Evolutionary conservation across 768 basidiomycete genomes (phyloP), one percentile per base, ranked within the genome.

Genomic region (Phanerodontia chrysosporium): DNA sequence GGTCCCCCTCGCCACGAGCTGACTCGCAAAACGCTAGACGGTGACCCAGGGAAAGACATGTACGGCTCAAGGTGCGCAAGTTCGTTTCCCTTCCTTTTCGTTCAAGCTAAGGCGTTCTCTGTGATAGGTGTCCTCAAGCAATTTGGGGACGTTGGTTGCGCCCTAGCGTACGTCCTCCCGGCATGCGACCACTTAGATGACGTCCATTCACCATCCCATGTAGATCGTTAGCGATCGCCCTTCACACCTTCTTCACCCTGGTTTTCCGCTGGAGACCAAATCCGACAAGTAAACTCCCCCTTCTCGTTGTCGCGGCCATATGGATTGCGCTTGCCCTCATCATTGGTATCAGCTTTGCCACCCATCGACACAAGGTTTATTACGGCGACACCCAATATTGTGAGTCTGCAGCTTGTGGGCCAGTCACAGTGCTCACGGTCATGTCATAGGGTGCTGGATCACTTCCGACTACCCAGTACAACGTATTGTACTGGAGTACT

Each of bases 381-480:
- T 83, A 79, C 64, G 78, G 79, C 0, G 59, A 70, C 28, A 76
- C 76, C 0, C 72, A 71, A n/a, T 72, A 73, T 57, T 79, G 78
- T 77, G 30, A 14, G 49, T 58, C 49, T 18, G 2, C 13, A 42
- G 7, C 6, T 21, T 39, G 12, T 25, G 36, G 4, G 14, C 42
- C 14, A 44, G n/a, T 39, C 42, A 36, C 14, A 29, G 6, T 24
- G 9, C 28, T 60, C 18, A 35, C 36, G 1, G 28, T 16, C n/a
- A 30, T 44, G 18, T 22, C n/a, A 3, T 60, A 81, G 80, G 81
- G 82, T 82, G 82, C 62, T 83, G 82, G 82, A 82, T 83, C 44
- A 58, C 62, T 3, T 39, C 64, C 3, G 58, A 68, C 0, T 79
- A 70, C 61, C 59, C 58, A 14, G 65, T 66, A 5, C 75, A 81